Evolutionary conservation across 2,329 filamentous ascomycete species (phyloP).

Genomic region (Neofusicoccum ribis): DNA sequence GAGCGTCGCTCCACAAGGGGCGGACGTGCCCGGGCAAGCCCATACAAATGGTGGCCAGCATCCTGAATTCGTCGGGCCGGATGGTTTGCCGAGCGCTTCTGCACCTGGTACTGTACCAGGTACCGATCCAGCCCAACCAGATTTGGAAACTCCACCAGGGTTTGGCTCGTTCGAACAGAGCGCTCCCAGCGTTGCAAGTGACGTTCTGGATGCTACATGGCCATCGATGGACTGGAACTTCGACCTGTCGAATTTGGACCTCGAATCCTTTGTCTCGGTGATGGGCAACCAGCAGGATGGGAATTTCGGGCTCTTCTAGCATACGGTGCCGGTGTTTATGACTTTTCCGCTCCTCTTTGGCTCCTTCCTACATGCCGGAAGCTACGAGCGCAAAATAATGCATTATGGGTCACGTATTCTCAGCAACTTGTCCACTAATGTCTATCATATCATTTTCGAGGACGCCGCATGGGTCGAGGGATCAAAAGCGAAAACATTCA

Average conservation of each 20-base stretch:
- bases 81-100: neutral
- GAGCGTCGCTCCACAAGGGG: neutral
- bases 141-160: conserved; percentile 2
- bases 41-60: neutral
- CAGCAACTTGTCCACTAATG: too few relatives aligned
- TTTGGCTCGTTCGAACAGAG: conserved; percentile 8
- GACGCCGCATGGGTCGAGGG: too few relatives aligned
- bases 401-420: neutral
- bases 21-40: neutral
- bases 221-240: conserved; percentile 20
- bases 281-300: conserved; percentile 15
- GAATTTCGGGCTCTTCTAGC: neutral
- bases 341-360: neutral
- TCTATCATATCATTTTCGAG: too few relatives aligned
- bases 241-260: conserved; percentile 18
- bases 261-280: conserved; percentile 16
- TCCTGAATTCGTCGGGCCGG: neutral
- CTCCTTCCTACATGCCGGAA: neutral
- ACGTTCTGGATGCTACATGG: conserved; percentile 11
- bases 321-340: neutral
- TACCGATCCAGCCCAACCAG: neutral
- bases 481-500: too few relatives aligned
- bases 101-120: neutral
- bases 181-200: conserved; percentile 5
- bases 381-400: neutral